phyloP scores from a whole-genome alignment of 345 rosid genomes.

The Citropsis articulata region DNA sequence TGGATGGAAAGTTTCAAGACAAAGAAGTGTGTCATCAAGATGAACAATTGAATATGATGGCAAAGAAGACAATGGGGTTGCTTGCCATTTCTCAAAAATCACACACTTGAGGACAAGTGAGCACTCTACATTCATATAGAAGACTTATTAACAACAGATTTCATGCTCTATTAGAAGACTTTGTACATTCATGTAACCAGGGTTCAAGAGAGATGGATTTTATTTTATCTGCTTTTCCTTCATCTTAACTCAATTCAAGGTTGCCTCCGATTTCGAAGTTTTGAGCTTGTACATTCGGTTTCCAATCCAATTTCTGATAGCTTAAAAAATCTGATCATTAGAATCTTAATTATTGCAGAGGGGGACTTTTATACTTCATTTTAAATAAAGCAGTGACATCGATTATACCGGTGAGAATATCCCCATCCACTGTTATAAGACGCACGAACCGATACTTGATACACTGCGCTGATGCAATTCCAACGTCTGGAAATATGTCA shows the following conservation, averaged over 20 bases:
- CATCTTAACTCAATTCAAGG: neutral
- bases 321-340: neutral
- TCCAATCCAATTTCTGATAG: neutral
- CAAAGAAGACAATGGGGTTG: too few relatives aligned
- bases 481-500: neutral
- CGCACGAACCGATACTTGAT: neutral
- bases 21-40: too few relatives aligned
- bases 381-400: neutral
- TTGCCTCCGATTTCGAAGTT: neutral
- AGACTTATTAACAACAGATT: too few relatives aligned
- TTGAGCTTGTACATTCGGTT: neutral
- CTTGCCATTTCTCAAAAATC: too few relatives aligned
- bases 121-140: too few relatives aligned
- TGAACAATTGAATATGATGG: too few relatives aligned
- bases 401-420: neutral
- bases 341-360: neutral
- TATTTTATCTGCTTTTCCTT: too few relatives aligned
- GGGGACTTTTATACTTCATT: neutral
- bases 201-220: too few relatives aligned
- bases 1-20: too few relatives aligned
- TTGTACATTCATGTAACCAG: too few relatives aligned
- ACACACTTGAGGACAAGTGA: too few relatives aligned
- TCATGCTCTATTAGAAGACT: too few relatives aligned
- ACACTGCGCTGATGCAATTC: slow-evolving; percentile 1
- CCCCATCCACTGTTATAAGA: neutral